Percentiles rank a stretch among this genome's conserved stretches.
phyloP scores from a whole-genome alignment of 2,329 filamentous ascomycete species.

The Fusarium metavorans region DNA sequence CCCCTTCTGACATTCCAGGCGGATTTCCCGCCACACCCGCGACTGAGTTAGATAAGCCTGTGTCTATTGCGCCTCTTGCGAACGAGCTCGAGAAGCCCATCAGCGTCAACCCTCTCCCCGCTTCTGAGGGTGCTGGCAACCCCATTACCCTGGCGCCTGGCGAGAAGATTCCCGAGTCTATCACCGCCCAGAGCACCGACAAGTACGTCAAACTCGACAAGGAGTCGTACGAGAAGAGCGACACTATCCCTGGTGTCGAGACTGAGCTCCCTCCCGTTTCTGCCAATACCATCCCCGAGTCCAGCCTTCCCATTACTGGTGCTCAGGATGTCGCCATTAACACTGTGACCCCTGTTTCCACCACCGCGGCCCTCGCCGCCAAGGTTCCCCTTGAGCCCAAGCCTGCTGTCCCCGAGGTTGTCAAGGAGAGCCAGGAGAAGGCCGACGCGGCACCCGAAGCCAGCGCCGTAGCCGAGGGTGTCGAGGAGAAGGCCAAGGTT shows the following conservation, averaged over 20 bases:
- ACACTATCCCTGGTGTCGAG: constrained; percentile 67
- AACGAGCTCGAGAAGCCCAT: constrained; percentile 65
- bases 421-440: constrained; percentile 78
- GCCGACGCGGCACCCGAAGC: constrained; percentile 76
- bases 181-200: constrained; percentile 77
- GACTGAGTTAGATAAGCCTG: constrained; percentile 61
- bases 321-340: constrained; percentile 61
- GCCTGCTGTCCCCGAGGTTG: constrained; percentile 59
- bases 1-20: constrained; percentile 56
- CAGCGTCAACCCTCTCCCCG: constrained; percentile 71
- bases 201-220: constrained; percentile 82
- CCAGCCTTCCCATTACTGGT: constrained; percentile 75
- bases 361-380: constrained; percentile 77
- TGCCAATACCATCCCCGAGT: constrained; percentile 82
- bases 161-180: constrained; percentile 80
- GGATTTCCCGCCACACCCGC: constrained; percentile 76
- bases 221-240: constrained; percentile 87
- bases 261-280: constrained; percentile 67
- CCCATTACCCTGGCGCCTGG: constrained; percentile 84
- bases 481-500: constrained; percentile 77
- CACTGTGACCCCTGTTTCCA: constrained; percentile 66
- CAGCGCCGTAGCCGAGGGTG: constrained; percentile 72
- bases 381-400: constrained; percentile 73
- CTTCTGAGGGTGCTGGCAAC: constrained; percentile 76
- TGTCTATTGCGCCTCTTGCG: constrained; percentile 70